A percentile compares a stretch with the other conserved stretches of the same genome.
Conservation (phyloP, 176 grass and related monocot species). For the Aechmea fasciata region DNA sequence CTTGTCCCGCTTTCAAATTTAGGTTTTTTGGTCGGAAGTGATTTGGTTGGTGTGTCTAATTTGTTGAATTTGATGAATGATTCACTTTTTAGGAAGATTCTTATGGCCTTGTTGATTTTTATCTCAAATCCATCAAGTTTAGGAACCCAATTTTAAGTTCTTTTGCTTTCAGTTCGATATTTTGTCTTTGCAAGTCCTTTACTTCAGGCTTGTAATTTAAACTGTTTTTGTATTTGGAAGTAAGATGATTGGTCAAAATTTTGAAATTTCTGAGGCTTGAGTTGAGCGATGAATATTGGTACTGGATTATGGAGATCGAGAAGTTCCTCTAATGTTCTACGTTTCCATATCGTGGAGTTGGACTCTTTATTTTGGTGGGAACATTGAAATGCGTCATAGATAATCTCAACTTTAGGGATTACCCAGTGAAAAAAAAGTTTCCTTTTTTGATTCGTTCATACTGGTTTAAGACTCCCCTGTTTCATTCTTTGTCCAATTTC, state of each 20-base stretch:
- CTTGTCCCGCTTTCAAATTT: conserved; percentile 14
- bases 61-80: not conserved
- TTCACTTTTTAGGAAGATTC: not conserved
- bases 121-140: not conserved
- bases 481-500: not conserved
- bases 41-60: not conserved
- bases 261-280: too few relatives aligned
- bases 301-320: not conserved
- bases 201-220: not conserved
- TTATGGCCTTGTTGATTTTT: too few relatives aligned
- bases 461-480: not conserved
- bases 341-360: not conserved
- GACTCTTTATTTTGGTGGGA: not conserved
- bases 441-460: not conserved
- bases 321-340: not conserved
- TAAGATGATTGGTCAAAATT: too few relatives aligned
- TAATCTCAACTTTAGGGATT: not conserved
- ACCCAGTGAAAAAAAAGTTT: not conserved
- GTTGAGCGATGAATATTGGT: not conserved
- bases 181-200: not conserved
- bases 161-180: not conserved
- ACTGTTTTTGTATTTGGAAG: not conserved
- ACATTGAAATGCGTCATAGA: not conserved
- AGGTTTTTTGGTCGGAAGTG: conserved; percentile 4
- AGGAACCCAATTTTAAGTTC: not conserved